Percentiles rank a stretch among this genome's conserved stretches.
These are phyloP conservation scores for Lyophyllum atratum DNA, from an alignment of 768 basidiomycete species.

Conservation along the genomic window DNA sequence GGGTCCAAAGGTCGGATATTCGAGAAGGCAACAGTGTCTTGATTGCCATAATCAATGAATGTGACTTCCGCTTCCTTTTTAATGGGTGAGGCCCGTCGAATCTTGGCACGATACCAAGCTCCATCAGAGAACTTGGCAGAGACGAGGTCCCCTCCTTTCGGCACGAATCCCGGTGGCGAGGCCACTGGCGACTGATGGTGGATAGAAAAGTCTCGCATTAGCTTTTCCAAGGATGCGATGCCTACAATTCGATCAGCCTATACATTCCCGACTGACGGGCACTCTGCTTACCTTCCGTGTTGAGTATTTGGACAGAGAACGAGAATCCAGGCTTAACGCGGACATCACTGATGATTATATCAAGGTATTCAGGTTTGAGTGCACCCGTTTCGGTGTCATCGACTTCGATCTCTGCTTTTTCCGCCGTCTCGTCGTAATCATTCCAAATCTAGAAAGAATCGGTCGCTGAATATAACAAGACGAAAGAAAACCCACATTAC, in stretches of 20 bases:
- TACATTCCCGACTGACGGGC: no score
- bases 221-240: slow-evolving; percentile 86
- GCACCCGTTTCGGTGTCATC: slow-evolving; percentile 49
- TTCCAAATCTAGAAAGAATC: slow-evolving; percentile 72
- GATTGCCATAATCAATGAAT: slow-evolving; percentile 96
- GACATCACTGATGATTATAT: slow-evolving; percentile 90
- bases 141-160: slow-evolving; percentile 86
- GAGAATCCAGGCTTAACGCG: slow-evolving; percentile 70
- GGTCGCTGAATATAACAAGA: neutral
- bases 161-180: slow-evolving; percentile 69
- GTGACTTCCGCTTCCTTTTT: slow-evolving; percentile 95
- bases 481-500: slow-evolving; percentile 61
- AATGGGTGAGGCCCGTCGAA: slow-evolving; percentile 79
- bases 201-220: slow-evolving; percentile 92
- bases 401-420: slow-evolving; percentile 48
- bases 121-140: slow-evolving; percentile 95
- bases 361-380: slow-evolving; percentile 84
- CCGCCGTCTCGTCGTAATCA: slow-evolving; percentile 76
- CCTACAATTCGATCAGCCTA: slow-evolving; percentile 44
- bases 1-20: slow-evolving; percentile 87
- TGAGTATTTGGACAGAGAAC: slow-evolving; percentile 93
- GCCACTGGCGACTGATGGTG: slow-evolving; percentile 72
- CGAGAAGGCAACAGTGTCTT: slow-evolving; percentile 83
- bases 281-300: slow-evolving; percentile 71
- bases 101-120: slow-evolving; percentile 94